Conservation (phyloP, 176 grass and related monocot genomes). For the Sorghum bicolor region DNA sequence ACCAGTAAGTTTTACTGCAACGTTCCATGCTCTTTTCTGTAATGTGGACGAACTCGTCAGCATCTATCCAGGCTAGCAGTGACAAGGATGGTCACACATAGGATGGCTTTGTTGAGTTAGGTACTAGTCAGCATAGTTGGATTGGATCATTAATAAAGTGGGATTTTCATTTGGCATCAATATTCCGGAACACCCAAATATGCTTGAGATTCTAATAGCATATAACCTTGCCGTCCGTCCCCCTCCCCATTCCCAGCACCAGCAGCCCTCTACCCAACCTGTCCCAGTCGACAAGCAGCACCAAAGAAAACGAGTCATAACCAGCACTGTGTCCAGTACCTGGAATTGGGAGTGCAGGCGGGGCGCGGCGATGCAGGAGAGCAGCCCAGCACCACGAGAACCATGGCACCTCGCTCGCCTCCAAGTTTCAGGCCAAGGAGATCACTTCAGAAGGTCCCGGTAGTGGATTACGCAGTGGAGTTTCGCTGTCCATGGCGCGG, state of each 20-base stretch:
- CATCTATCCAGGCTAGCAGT: not conserved
- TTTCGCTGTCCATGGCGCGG: not conserved
- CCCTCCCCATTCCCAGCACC: not conserved
- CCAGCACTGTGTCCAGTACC: not conserved
- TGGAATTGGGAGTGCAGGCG: not conserved
- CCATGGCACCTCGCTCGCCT: conserved; percentile 16
- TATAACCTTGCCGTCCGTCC: not conserved
- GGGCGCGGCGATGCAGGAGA: not conserved
- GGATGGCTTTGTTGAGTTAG: not conserved
- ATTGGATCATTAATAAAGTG: not conserved
- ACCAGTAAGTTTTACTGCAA: not conserved
- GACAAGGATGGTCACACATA: not conserved
- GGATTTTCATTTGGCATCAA: not conserved
- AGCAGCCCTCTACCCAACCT: not conserved
- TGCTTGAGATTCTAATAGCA: not conserved
- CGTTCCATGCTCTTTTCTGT: not conserved
- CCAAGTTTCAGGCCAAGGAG: not conserved
- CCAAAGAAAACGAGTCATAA: not conserved
- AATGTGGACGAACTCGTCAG: not conserved
- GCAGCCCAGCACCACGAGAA: not conserved
- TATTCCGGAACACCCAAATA: not conserved
- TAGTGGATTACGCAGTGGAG: not conserved
- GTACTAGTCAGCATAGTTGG: not conserved
- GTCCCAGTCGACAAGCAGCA: not conserved
- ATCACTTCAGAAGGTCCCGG: not conserved